Conservation (phyloP, 129 eudicot genomes). For the Chrysanthemum makinoi region DNA sequence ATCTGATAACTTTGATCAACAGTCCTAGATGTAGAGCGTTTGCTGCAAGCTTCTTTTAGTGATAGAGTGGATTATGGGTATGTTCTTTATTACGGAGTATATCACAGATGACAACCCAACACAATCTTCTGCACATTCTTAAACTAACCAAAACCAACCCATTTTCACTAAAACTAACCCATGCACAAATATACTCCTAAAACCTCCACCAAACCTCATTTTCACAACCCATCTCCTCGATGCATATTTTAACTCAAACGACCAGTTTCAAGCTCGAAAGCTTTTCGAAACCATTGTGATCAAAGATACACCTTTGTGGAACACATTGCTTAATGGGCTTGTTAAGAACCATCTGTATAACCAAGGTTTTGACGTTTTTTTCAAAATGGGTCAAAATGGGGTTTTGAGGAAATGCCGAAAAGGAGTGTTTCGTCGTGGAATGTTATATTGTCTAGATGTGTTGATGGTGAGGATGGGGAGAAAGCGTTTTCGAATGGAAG, state of each 20-base stretch:
- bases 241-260: constrained; percentile 28
- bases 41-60: too few relatives aligned
- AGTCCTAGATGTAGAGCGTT: too few relatives aligned
- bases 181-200: constrained; percentile 37
- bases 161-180: too few relatives aligned
- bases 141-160: too few relatives aligned
- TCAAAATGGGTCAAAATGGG: constrained; percentile 32
- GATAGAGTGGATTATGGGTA: too few relatives aligned
- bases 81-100: too few relatives aligned
- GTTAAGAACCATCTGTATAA: constrained; percentile 27
- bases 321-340: constrained; percentile 47
- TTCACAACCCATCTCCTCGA: constrained; percentile 46
- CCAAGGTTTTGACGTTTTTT: constrained; percentile 38
- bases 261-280: constrained; percentile 15
- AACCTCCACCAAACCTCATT: constrained; percentile 54
- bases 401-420: constrained; percentile 36
- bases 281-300: constrained; percentile 44
- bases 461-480: neutral
- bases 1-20: too few relatives aligned
- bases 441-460: constrained; percentile 41
- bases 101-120: too few relatives aligned
- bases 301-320: constrained; percentile 44
- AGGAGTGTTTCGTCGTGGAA: neutral
- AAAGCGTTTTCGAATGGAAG: constrained; percentile 18
- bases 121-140: too few relatives aligned